Conservation (phyloP, 2,329 filamentous ascomycete genomes). For the Aspergillus piperis region DNA sequence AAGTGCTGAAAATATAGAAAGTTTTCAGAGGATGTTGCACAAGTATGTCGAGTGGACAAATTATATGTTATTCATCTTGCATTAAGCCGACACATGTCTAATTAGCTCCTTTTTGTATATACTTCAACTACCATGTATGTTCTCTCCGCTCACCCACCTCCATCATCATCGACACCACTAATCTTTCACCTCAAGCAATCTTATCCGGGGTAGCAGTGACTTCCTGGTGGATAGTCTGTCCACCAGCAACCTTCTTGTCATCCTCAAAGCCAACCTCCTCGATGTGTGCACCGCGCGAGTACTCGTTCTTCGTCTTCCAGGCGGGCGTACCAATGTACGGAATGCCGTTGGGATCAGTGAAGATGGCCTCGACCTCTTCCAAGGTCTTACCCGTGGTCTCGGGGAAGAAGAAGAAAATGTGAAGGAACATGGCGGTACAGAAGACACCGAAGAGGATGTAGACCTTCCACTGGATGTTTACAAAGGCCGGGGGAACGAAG, state of each 20-base stretch:
- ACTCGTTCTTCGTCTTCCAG: constrained; percentile 41
- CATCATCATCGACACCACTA: background rate
- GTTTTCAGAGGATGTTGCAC: no score
- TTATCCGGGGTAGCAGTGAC: background rate
- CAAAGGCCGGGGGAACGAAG: constrained; percentile 60
- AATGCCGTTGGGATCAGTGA: constrained; percentile 46
- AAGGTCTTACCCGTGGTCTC: constrained; percentile 73
- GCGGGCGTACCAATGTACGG: constrained; percentile 40
- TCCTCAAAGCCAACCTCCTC: constrained; percentile 36
- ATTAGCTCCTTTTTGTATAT: no score
- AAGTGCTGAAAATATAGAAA: no score
- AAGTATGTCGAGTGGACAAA: no score
- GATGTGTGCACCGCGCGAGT: constrained; percentile 29
- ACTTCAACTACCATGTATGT: no score
- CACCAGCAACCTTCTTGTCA: constrained; percentile 24
- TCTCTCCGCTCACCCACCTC: background rate
- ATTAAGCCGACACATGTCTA: no score
- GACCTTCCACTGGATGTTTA: constrained; percentile 59
- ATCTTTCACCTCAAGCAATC: background rate
- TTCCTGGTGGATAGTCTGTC: constrained; percentile 13
- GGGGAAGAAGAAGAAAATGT: constrained; percentile 66
- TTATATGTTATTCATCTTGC: no score
- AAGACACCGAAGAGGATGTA: constrained; percentile 78
- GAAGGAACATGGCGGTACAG: constrained; percentile 65
- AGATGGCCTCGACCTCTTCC: constrained; percentile 75